These are phyloP conservation scores for Epicoccum nigrum DNA, from an alignment of 2,329 filamentous ascomycete species.

Conservation along the genomic window DNA sequence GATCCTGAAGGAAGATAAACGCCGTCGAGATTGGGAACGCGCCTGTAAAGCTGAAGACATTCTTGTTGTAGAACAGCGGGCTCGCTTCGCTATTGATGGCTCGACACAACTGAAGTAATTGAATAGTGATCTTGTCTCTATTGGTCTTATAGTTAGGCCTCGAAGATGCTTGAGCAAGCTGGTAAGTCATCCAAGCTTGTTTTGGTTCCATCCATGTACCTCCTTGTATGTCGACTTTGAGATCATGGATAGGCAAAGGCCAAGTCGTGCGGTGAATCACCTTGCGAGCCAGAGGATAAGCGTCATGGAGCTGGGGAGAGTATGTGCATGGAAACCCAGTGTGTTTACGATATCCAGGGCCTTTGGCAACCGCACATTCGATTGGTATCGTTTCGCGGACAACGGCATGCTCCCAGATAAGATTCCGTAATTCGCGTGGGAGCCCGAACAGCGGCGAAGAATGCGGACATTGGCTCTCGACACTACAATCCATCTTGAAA, in stretches of 20 bases:
- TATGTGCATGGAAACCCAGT: slow-evolving; percentile 7
- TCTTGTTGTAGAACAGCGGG: slow-evolving; percentile 31
- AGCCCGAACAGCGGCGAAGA: slow-evolving; percentile 6
- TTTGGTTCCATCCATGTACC: slow-evolving; percentile 17
- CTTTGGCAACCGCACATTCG: slow-evolving; percentile 17
- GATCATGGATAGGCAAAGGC: slow-evolving; percentile 25
- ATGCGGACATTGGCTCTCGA: neutral
- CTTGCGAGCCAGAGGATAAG: slow-evolving; percentile 14
- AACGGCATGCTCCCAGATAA: slow-evolving; percentile 28
- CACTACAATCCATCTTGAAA: neutral
- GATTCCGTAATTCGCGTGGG: slow-evolving; percentile 30
- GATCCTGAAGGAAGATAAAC: slow-evolving; percentile 31
- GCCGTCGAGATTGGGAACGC: slow-evolving; percentile 32
- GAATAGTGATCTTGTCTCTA: slow-evolving; percentile 9
- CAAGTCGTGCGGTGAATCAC: slow-evolving; percentile 22
- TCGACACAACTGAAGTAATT: slow-evolving; percentile 27
- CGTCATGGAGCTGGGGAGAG: slow-evolving; percentile 12
- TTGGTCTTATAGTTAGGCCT: neutral
- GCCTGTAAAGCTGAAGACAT: slow-evolving; percentile 30
- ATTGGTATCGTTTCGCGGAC: slow-evolving; percentile 24
- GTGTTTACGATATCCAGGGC: slow-evolving; percentile 4
- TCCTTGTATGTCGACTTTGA: slow-evolving; percentile 17
- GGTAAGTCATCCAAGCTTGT: slow-evolving; percentile 30
- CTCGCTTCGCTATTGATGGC: slow-evolving; percentile 31
- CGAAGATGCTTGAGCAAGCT: slow-evolving; percentile 9